Evolutionary conservation across 1,139 yeast species (phyloP).

Genomic region (Diutina ranongensis): DNA sequence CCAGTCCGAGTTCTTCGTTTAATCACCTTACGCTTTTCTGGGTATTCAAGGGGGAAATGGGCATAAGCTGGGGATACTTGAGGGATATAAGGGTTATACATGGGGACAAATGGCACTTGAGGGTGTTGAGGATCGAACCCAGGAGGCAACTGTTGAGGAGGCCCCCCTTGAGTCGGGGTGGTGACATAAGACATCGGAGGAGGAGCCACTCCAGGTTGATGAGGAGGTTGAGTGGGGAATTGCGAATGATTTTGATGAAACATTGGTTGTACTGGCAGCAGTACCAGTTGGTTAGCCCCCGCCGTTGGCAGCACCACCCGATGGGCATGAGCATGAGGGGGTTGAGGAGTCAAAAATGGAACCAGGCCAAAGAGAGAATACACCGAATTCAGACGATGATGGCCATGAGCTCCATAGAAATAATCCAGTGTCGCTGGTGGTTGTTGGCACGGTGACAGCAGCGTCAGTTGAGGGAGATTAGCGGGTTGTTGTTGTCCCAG

Average conservation of each 20-base stretch:
- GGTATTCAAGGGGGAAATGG: constrained; percentile 5
- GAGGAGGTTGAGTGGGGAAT: not conserved
- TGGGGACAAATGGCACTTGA: not conserved
- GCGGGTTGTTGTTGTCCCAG: too few species aligned
- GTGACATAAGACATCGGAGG: not conserved
- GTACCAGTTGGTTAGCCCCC: not conserved
- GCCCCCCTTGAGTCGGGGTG: not conserved
- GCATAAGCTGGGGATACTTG: constrained; percentile 1
- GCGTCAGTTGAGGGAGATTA: constrained; percentile 1
- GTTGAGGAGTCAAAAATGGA: constrained; percentile 1
- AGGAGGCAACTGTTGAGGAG: not conserved
- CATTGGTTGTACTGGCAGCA: not conserved
- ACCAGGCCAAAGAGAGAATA: not conserved
- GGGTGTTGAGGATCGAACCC: not conserved
- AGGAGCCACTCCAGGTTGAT: too few species aligned
- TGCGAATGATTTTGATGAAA: not conserved
- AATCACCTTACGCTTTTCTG: constrained; percentile 7
- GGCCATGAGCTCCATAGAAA: not conserved
- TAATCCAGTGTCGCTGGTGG: not conserved
- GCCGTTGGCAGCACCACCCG: not conserved
- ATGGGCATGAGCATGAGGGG: not conserved
- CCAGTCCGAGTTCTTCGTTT: constrained; percentile 20
- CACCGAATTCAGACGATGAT: not conserved
- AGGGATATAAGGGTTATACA: constrained; percentile 1
- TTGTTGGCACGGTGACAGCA: not conserved